Percentiles rank a stretch among this genome's conserved stretches.
phyloP scores from a whole-genome alignment of 257 asterid species.

The Misopates orontium region DNA sequence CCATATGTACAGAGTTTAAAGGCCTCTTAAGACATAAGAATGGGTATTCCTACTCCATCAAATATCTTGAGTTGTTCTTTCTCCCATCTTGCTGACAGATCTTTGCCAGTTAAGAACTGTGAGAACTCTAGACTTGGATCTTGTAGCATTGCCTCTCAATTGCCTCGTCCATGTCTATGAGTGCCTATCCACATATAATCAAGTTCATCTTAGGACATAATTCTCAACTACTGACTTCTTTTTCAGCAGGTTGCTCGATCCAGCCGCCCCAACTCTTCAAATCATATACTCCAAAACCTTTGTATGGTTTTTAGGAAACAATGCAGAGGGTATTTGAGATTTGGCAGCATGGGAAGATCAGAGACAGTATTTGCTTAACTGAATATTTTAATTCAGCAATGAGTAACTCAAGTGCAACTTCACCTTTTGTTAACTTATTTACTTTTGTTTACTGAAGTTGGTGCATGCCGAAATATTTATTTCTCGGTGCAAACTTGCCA shows the following conservation, averaged over 20 bases:
- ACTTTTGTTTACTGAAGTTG: too few relatives aligned
- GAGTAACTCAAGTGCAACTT: too few relatives aligned
- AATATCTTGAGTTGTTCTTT: conserved; percentile 79
- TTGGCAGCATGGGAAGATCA: conserved; percentile 63
- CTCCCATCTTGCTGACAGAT: conserved; percentile 75
- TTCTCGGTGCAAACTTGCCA: conserved; percentile 47
- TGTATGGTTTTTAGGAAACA: conserved; percentile 30
- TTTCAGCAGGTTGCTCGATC: conserved; percentile 44
- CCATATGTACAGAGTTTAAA: conserved; percentile 42
- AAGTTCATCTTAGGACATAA: conserved; percentile 93
- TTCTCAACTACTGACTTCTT: conserved; percentile 50
- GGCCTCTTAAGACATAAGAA: conserved; percentile 47
- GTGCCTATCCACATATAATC: conserved; percentile 93
- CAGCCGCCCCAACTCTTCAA: conserved; percentile 63
- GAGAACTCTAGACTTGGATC: conserved; percentile 83
- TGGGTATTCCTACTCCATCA: conserved; percentile 52
- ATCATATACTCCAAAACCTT: too few relatives aligned
- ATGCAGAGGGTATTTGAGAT: conserved; percentile 58
- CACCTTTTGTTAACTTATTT: too few relatives aligned
- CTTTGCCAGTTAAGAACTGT: conserved; percentile 62
- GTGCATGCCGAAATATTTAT: conserved; percentile 68
- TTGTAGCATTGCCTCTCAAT: conserved; percentile 79
- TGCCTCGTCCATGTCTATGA: conserved; percentile 84
- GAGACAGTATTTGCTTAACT: too few relatives aligned
- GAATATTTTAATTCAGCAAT: too few relatives aligned